Evolutionary conservation across 176 grass and related monocot species (phyloP), one percentile per base, ranked within the genome.

Genomic region (Secale cereale): DNA sequence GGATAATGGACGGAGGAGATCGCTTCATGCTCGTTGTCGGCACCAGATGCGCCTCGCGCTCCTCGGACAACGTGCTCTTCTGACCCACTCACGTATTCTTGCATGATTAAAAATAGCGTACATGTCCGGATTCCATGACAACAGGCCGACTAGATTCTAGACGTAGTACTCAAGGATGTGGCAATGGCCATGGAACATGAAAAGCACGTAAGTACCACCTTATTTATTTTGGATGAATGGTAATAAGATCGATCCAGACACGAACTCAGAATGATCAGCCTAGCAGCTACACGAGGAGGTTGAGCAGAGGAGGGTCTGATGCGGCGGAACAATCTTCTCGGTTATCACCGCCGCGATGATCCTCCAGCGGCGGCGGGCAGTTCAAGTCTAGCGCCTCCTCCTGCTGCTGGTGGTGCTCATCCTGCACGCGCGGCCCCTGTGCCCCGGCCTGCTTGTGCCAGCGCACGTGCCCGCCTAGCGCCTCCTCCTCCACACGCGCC

Each of bases 361-460:
- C 86, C 64, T 88, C 90, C 27, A 59, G 4, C 5, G 25, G 54
- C 57, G 63, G 77, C 13, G 77, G 85, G 63, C 48, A 20, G 89
- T 81, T 87, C 77, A 87, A 59, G 70, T 85, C 71, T 25, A 48
- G 64, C 84, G 78, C 65, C 65, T 78, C 79, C 64, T 43, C 65
- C 43, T 79, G 74, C 68, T 43, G 19, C 43, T 8, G 69, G 20
- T 3, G 54, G 22, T 22, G 19, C 19, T 57, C 52, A 22, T 57
- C 17, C 52, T 57, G 52, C 52, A 57, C 2, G 7, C 19, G 52
- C 52, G 19, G 2, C 52, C 7, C 52, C 52, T 57, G 7, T 57
- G 52, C 52, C 52, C 1, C 52, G 7, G 19, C 52, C 7, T 57
- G 52, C 52, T 57, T 1, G 19, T 57, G 19, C 52, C 52, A 8